phyloP scores from a whole-genome alignment of 768 basidiomycete species.

The Phylloporus arenicola region DNA sequence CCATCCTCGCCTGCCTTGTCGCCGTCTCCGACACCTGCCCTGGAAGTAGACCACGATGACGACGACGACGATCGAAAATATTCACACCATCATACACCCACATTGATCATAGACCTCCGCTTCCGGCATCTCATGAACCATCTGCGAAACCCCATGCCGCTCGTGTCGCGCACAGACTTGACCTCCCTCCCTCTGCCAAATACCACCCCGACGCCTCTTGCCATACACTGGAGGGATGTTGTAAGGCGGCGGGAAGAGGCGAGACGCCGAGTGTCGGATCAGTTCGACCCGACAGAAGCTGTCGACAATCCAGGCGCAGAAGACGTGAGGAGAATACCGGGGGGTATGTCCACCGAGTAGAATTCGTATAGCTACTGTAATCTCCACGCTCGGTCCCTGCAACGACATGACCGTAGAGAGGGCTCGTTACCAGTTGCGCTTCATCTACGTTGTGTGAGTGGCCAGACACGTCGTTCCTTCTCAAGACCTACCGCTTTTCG shows the following conservation, averaged over 20 bases:
- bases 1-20: constrained; percentile 22
- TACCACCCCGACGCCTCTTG: constrained; percentile 50
- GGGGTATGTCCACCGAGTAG: constrained; percentile 26
- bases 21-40: constrained; percentile 19
- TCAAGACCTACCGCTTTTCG: constrained; percentile 61
- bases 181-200: constrained; percentile 53
- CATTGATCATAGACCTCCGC: constrained; percentile 62
- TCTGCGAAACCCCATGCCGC: constrained; percentile 50
- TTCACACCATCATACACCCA: constrained; percentile 26
- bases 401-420: constrained; percentile 7
- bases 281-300: constrained; percentile 16
- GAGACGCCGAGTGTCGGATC: constrained; percentile 30
- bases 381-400: constrained; percentile 8
- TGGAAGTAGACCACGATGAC: constrained; percentile 19
- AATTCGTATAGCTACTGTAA: constrained; percentile 15
- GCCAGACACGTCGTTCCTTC: background rate
- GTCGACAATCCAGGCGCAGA: constrained; percentile 34
- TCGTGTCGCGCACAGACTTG: constrained; percentile 25
- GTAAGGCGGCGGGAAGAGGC: constrained; percentile 44
- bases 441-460: constrained; percentile 38
- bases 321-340: constrained; percentile 32
- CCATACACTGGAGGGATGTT: constrained; percentile 45
- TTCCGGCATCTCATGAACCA: constrained; percentile 49
- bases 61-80: constrained; percentile 14
- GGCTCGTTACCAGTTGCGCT: constrained; percentile 52